These are phyloP conservation scores for Anisogramma anomala DNA, from an alignment of 2,329 filamentous ascomycete species.

Conservation along the genomic window DNA sequence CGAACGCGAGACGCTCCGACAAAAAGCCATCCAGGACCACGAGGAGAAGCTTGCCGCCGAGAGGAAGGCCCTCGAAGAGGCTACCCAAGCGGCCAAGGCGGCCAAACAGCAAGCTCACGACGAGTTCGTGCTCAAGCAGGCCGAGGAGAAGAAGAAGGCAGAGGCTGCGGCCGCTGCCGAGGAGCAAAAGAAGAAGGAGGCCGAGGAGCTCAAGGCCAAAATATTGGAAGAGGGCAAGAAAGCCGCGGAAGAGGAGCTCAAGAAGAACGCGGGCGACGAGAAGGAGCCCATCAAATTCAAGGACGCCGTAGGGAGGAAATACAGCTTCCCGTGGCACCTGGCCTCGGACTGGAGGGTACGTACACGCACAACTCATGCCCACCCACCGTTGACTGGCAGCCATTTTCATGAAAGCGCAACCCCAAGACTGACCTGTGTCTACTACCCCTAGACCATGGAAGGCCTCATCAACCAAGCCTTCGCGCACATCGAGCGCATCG, in stretches of 20 bases:
- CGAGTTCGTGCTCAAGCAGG: constrained; percentile 24
- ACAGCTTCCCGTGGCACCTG: constrained; percentile 78
- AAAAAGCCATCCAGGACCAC: constrained; percentile 11
- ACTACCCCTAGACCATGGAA: constrained; percentile 58
- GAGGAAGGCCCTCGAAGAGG: constrained; percentile 25
- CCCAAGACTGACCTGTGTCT: not conserved
- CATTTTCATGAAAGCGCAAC: not conserved
- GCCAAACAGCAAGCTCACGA: constrained; percentile 25
- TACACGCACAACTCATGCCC: no score
- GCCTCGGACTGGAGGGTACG: constrained; percentile 75
- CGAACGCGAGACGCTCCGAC: constrained; percentile 26
- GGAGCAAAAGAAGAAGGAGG: constrained; percentile 28
- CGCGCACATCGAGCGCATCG: constrained; percentile 63
- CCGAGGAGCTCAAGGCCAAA: constrained; percentile 27
- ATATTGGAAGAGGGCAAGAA: constrained; percentile 28
- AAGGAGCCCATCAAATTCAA: constrained; percentile 79
- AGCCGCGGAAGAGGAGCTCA: constrained; percentile 29
- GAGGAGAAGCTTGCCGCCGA: constrained; percentile 19
- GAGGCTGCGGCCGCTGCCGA: constrained; percentile 19
- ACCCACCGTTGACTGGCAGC: no score
- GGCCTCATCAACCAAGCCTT: constrained; percentile 79
- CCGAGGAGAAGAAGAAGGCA: constrained; percentile 26
- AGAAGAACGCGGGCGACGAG: constrained; percentile 45
- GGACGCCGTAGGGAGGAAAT: constrained; percentile 82
- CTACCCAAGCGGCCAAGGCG: constrained; percentile 20